phyloP scores from a whole-genome alignment of 192 early-diverging fungal genomes.

The Umbelopsis isabellina region DNA sequence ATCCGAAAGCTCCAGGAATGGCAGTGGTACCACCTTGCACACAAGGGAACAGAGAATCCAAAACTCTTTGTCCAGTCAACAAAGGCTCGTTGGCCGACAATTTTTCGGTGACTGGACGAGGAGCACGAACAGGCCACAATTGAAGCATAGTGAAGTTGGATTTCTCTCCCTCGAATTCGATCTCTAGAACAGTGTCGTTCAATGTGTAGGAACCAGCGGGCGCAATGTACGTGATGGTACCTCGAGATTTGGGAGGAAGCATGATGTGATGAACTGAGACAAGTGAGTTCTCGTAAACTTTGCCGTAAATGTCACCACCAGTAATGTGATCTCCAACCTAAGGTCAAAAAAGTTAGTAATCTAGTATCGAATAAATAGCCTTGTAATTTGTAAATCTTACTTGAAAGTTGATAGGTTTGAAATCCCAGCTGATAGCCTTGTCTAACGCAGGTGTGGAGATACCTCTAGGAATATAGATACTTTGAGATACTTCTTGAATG shows the following conservation, averaged over 20 bases:
- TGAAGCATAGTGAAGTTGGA: conserved; percentile 96
- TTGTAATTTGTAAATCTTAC: conserved; percentile 40
- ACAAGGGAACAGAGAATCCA: conserved; percentile 99
- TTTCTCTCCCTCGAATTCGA: conserved; percentile 96
- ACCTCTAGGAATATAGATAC: conserved; percentile 99
- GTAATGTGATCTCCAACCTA: conserved; percentile 96
- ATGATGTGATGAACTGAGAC: conserved; percentile 92
- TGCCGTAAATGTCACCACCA: conserved; percentile 96
- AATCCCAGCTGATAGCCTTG: conserved; percentile 91
- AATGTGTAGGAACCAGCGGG: conserved; percentile 91
- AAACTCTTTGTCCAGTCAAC: conserved; percentile 97
- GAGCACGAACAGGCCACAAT: conserved; percentile 95
- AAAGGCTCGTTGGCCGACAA: conserved; percentile 94
- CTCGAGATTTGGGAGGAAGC: conserved; percentile 90
- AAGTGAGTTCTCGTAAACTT: conserved; percentile 94
- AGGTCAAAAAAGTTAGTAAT: not conserved
- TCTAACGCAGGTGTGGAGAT: conserved; percentile 98
- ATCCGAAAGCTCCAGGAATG: conserved; percentile 99
- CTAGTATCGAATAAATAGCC: not conserved
- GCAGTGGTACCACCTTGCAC: conserved; percentile 99
- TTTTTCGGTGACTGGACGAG: conserved; percentile 94
- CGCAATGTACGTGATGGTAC: conserved; percentile 96
- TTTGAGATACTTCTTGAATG: conserved; percentile 90
- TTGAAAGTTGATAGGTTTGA: conserved; percentile 90
- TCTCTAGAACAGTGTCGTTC: conserved; percentile 88